Conservation (phyloP, 108 stramenopile species). For the Fistulifera solaris region DNA sequence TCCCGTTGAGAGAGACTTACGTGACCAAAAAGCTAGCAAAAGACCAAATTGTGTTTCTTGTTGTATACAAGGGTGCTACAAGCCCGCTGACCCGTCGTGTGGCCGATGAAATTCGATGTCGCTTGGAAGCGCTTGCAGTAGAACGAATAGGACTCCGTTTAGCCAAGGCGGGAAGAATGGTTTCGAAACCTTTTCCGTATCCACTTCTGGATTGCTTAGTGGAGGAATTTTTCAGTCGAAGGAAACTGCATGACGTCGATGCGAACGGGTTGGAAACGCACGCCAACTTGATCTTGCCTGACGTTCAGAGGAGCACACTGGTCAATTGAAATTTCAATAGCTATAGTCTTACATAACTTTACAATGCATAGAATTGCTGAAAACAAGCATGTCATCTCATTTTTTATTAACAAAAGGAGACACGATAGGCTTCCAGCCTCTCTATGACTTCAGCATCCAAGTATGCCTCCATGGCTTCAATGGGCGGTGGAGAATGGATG, state of each 20-base stretch:
- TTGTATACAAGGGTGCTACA: constrained; percentile 60
- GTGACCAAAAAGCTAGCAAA: constrained; percentile 5
- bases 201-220: constrained; percentile 32
- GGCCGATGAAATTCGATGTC: constrained; percentile 53
- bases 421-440: constrained; percentile 12
- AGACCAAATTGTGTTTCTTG: constrained; percentile 50
- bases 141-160: constrained; percentile 20
- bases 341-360: no score
- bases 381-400: no score
- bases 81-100: constrained; percentile 36
- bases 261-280: no score
- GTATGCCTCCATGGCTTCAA: constrained; percentile 15
- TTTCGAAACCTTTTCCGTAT: constrained; percentile 59
- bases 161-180: constrained; percentile 52
- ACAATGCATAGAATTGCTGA: no score
- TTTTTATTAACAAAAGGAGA: neutral
- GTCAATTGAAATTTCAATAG: no score
- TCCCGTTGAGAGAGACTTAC: constrained; percentile 40
- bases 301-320: no score
- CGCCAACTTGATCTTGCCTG: no score
- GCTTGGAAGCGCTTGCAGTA: constrained; percentile 27
- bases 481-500: constrained; percentile 22
- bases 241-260: no score
- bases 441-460: constrained; percentile 10
- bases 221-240: constrained; percentile 6